Base-by-base conservation (phyloP, 2,329 filamentous ascomycete genomes). In the Didymellaceae sp. region DNA sequence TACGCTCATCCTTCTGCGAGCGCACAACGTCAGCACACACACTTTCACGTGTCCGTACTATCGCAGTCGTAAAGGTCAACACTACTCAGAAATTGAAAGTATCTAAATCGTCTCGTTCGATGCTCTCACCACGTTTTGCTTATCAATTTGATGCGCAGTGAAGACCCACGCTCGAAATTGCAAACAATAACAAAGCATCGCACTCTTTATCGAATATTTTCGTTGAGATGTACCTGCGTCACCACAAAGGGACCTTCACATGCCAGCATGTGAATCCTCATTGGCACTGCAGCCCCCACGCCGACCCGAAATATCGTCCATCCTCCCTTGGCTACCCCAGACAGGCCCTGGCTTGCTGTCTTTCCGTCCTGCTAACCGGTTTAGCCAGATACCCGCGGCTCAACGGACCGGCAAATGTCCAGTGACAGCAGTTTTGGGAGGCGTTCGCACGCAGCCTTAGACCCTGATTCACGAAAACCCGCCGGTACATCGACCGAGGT, bases 161-260 rank as follows among this genome's bases (percentile, higher is more conserved):
- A 30, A 10, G 25, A 17, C 38, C 42, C 25, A 20, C 31, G 18
- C 10, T 24, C 41, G 14, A 21, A 45, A 7, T n/a, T 18, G 21
- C 28, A n/a, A 31, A 14, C 16, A 24, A 38, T 35, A 38, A 20
- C 31, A 42, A 20, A 11, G 6, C 35, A 31, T 42, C 47, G 21
- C 28, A 34, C 17, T 24, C 22, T 17, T n/a, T 18, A 3, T 45
- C 24, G 13, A 32, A 21, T 3, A 24, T 16, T 35, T 39, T 34
- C 25, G 37, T 53, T 53, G 50, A 48, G 43, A 48, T 16, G 50
- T 53, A 47, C 50, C 50, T 53, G 49, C 49, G 14, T 52, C 49
- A 52, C 37, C 10, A 21, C 24, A 39, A 40, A 26, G 6, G 13
- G 17, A 30, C 43, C 43, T 52, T 47, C 49, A 52, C 43, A 46